Evolutionary conservation across 345 rosid species (phyloP).

Genomic region (Capsella bursapastoris): DNA sequence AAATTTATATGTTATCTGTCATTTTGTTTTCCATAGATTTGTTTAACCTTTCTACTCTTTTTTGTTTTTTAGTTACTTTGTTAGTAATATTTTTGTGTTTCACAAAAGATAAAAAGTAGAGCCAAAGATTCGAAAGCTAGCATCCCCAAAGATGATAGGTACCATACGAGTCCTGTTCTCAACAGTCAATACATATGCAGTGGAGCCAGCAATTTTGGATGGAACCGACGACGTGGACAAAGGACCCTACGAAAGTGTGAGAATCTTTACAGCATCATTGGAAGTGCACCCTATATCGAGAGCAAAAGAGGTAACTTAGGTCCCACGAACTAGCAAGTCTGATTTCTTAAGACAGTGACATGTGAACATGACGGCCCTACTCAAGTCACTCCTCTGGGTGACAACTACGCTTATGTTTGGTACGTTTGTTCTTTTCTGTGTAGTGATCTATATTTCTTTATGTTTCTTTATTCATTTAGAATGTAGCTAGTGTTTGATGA

Average conservation of each 20-base stretch:
- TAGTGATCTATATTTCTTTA: neutral
- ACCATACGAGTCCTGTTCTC: slow-evolving; percentile 12
- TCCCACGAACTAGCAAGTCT: slow-evolving; percentile 23
- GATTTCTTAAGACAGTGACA: slow-evolving; percentile 38
- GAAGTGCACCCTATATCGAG: slow-evolving; percentile 29
- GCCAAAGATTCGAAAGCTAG: slow-evolving; percentile 1
- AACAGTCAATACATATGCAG: neutral
- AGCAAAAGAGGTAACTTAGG: slow-evolving; percentile 32
- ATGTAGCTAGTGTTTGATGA: neutral
- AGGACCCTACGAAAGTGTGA: slow-evolving; percentile 19
- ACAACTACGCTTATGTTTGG: slow-evolving; percentile 38
- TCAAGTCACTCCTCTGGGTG: slow-evolving; percentile 42
- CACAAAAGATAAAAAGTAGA: neutral
- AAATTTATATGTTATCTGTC: neutral
- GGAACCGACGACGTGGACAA: slow-evolving; percentile 33
- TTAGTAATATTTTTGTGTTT: neutral
- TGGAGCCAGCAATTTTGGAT: slow-evolving; percentile 20
- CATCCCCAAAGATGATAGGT: neutral
- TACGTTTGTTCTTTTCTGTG: slow-evolving; percentile 8
- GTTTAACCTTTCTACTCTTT: neutral
- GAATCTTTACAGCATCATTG: slow-evolving; percentile 40
- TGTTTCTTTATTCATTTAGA: neutral
- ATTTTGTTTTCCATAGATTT: neutral
- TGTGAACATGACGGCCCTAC: slow-evolving; percentile 42
- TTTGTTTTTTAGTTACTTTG: neutral